Evolutionary conservation across 2,329 filamentous ascomycete genomes (phyloP).

Genomic region (Trichoderma sp.): DNA sequence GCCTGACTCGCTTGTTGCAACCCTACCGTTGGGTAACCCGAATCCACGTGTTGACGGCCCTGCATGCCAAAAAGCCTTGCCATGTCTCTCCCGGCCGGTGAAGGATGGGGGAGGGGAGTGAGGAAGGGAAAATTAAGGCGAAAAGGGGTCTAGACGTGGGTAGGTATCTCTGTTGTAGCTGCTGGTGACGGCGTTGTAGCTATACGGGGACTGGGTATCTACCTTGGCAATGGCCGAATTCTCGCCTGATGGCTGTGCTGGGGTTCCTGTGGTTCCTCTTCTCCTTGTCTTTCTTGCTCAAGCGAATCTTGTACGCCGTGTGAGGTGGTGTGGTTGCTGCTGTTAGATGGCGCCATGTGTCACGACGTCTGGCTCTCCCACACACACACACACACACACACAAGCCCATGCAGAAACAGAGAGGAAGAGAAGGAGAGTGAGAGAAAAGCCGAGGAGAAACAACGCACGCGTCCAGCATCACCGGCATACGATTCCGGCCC

Average conservation of each 20-base stretch:
- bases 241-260: not conserved
- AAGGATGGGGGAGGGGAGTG: not conserved
- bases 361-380: not conserved
- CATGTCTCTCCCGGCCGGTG: not conserved
- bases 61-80: constrained; percentile 1
- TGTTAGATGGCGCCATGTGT: not conserved
- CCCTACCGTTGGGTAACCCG: constrained; percentile 14
- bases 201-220: not conserved
- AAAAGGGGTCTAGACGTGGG: not conserved
- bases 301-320: not conserved
- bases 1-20: constrained; percentile 19
- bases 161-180: constrained; percentile 7
- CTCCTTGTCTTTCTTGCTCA: not conserved
- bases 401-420: not conserved
- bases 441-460: not conserved
- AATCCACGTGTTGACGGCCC: constrained; percentile 22
- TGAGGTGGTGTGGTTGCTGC: not conserved
- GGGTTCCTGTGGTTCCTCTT: not conserved
- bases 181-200: not conserved
- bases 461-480: not conserved
- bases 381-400: not conserved
- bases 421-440: not conserved
- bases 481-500: constrained; percentile 16
- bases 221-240: not conserved
- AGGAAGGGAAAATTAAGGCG: too few species aligned